Percentiles rank a stretch among this genome's conserved stretches.
Conservation (phyloP, 73 alveolate genomes). For the Effrenium voratum region DNA sequence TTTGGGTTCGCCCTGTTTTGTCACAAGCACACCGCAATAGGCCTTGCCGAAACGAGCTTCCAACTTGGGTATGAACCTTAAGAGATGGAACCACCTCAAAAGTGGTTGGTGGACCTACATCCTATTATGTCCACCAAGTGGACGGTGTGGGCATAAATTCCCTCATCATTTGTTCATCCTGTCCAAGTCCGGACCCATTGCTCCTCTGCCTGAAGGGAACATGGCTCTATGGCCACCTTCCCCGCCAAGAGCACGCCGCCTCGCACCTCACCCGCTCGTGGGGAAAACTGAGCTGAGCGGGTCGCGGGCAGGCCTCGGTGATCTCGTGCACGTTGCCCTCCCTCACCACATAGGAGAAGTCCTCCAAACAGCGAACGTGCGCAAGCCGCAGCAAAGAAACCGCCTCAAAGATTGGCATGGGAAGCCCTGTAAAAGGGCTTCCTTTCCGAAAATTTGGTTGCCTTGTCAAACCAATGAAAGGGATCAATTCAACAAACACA, state of each 20-base stretch:
- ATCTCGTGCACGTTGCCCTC: slow-evolving; percentile 40
- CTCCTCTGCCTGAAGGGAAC: slow-evolving; percentile 63
- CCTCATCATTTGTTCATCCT: no score
- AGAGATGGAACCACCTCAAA: no score
- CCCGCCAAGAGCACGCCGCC: slow-evolving; percentile 35
- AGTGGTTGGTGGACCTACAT: no score
- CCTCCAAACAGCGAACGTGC: no score
- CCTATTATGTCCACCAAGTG: no score
- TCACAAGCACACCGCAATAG: no score
- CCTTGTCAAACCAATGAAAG: background rate
- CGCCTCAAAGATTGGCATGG: background rate
- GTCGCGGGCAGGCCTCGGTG: slow-evolving; percentile 6
- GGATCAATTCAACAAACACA: background rate
- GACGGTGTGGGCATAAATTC: no score
- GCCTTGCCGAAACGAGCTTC: no score
- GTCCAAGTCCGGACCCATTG: no score
- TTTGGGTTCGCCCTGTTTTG: no score
- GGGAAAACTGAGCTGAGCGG: background rate
- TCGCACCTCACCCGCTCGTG: background rate
- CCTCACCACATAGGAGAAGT: slow-evolving; percentile 51
- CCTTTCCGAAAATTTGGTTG: background rate
- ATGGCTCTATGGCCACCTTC: background rate
- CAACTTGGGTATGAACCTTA: no score
- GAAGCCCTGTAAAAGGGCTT: background rate
- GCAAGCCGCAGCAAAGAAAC: no score